Conservation (phyloP, 768 basidiomycete species). For the Boletales sp. region DNA sequence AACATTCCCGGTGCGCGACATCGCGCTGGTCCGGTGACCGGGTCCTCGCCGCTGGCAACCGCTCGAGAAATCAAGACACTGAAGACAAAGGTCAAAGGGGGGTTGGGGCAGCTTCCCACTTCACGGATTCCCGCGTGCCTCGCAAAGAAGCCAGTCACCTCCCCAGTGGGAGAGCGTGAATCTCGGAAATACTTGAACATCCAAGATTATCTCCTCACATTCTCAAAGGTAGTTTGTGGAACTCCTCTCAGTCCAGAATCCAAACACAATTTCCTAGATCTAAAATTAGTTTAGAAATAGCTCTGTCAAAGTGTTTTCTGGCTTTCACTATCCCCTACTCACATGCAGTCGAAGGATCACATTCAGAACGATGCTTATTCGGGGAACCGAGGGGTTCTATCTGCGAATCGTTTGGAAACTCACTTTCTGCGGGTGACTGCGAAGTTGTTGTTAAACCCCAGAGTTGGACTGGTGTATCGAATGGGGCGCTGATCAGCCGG, state of each 20-base stretch:
- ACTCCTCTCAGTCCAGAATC: slow-evolving; percentile 86
- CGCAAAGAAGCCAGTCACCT: slow-evolving; percentile 48
- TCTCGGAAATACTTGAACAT: slow-evolving; percentile 8
- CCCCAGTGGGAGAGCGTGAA: slow-evolving; percentile 39
- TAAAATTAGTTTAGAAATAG: slow-evolving; percentile 98
- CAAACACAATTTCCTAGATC: slow-evolving; percentile 91
- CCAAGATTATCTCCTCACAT: slow-evolving; percentile 57
- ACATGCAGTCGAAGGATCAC: slow-evolving; percentile 29
- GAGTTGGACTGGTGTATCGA: slow-evolving; percentile 80
- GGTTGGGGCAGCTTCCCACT: slow-evolving; percentile 43
- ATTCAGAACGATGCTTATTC: slow-evolving; percentile 19
- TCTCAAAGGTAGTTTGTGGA: slow-evolving; percentile 85
- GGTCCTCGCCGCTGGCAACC: no score
- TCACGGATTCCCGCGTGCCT: slow-evolving; percentile 76
- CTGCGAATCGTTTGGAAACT: slow-evolving; percentile 27
- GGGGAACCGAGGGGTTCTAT: slow-evolving; percentile 11
- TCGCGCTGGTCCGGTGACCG: no score
- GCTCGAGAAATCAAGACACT: slow-evolving; percentile 60
- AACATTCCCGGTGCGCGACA: no score
- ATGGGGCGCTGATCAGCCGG: slow-evolving; percentile 68
- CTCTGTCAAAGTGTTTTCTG: slow-evolving; percentile 97
- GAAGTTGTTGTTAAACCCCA: slow-evolving; percentile 95
- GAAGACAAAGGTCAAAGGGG: slow-evolving; percentile 5
- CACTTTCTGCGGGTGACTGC: slow-evolving; percentile 90
- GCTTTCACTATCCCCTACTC: slow-evolving; percentile 94